Evolutionary conservation across 305 asterid genomes (phyloP), one percentile per base, ranked within the genome.

Genomic region (Fraxinus platypoda): DNA sequence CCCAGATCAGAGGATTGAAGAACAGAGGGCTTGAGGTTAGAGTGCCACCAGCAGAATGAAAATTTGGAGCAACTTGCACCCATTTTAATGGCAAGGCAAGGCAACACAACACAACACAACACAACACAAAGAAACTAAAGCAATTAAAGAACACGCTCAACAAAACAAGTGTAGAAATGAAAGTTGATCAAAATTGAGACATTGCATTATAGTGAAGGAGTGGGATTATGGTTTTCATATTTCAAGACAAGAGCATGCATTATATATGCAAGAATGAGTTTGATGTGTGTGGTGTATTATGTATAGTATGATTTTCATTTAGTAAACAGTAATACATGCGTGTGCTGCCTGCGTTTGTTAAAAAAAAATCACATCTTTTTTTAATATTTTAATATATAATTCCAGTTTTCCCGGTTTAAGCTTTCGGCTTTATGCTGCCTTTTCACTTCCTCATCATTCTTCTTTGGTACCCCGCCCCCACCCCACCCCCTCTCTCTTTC

Each of bases 51-150:
- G 81, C 97, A 90, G 54, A 88, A 72, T 33, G 95, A 84, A 49
- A 90, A 87, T 73, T 88, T 91, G 46, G 97, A 91, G 86, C 95
- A 93, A 35, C 94, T 82, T 33, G 88, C 97, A 38, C 97, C 97
- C 97, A 93, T 93, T 81, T 62, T 78, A 34, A 38, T 41, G 13
- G 57, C 12, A 37, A n/a, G n/a, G n/a, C 38, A 8, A n/a, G n/a
- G n/a, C n/a, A n/a, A n/a, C n/a, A n/a, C n/a, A n/a, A 37, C 43
- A 8, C 43, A 35, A 33, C 38, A 8, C 57, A 43, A 38, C 49
- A 37, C 43, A 43, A 13, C 57, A 13, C 57, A 46, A 46, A 17
- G 25, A 17, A 52, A 52, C 9, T 17, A 17, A 19, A 54, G 25
- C 66, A 54, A 54, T n/a, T 6, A n/a, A 19, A 54, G 26, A 19